A percentile compares a stretch with the other conserved stretches of the same genome.
These are phyloP conservation scores for Acer yangbiense DNA, from an alignment of 345 rosid genomes.

Conservation along the genomic window DNA sequence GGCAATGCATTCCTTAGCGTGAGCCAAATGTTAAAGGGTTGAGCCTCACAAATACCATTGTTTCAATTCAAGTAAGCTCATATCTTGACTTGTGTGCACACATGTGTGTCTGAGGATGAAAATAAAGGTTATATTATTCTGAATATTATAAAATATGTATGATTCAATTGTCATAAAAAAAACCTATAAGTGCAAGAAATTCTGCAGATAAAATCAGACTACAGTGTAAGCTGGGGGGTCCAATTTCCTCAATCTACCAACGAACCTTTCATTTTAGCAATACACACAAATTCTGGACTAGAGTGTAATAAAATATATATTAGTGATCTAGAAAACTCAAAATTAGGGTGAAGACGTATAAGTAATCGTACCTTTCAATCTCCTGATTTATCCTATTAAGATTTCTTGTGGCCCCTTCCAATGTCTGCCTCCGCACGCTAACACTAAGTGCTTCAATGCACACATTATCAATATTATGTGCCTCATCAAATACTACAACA, in stretches of 20 bases:
- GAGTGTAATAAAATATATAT: not conserved
- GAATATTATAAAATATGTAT: not conserved
- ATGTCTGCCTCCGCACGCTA: slow-evolving; percentile 84
- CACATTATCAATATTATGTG: slow-evolving; percentile 95
- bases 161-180: not conserved
- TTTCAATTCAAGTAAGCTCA: not conserved
- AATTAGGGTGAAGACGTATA: not conserved
- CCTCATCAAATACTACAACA: slow-evolving; percentile 96
- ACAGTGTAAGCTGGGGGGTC: not conserved
- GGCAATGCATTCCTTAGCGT: not conserved
- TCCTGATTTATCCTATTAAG: slow-evolving; percentile 69
- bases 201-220: not conserved
- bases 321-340: not conserved
- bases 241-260: not conserved
- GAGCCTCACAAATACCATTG: not conserved
- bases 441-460: slow-evolving; percentile 99
- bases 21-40: not conserved
- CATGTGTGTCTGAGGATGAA: not conserved
- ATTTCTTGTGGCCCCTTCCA: slow-evolving; percentile 94
- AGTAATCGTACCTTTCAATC: slow-evolving; percentile 70
- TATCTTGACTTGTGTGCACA: not conserved
- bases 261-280: not conserved
- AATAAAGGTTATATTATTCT: not conserved
- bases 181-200: not conserved
- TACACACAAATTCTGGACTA: not conserved